Conservation (phyloP, 805 yeast species). For the Grigorovia humatica region DNA sequence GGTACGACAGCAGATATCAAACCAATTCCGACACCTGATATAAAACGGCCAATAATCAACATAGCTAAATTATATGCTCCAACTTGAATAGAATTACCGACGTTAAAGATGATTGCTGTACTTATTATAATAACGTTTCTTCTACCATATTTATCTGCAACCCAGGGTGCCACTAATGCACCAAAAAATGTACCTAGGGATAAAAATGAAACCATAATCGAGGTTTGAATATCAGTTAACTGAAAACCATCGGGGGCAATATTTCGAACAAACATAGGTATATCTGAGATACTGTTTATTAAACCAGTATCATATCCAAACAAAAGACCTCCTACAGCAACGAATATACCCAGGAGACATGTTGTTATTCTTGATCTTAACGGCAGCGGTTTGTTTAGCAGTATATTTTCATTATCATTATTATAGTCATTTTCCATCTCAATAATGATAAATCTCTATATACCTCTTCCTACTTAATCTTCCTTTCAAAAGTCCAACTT, state of each 20-base stretch:
- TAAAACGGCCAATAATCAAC: conserved; percentile 64
- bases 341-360: conserved; percentile 62
- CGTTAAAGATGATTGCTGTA: conserved; percentile 50
- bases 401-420: background rate
- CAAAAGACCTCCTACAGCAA: conserved; percentile 82
- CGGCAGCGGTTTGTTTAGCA: conserved; percentile 25
- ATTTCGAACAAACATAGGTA: conserved; percentile 50
- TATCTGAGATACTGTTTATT: conserved; percentile 67
- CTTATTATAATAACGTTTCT: conserved; percentile 53
- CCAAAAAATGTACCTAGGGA: conserved; percentile 77
- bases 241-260: conserved; percentile 39
- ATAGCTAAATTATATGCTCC: conserved; percentile 39
- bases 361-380: conserved; percentile 51
- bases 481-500: background rate
- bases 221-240: conserved; percentile 54
- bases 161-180: conserved; percentile 44
- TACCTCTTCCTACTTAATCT: background rate
- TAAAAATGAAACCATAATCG: conserved; percentile 64
- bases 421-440: background rate
- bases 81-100: conserved; percentile 67
- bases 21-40: conserved; percentile 67
- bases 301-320: conserved; percentile 88
- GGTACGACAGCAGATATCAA: conserved; percentile 74
- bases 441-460: background rate
- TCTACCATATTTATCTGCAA: conserved; percentile 69